These are phyloP conservation scores for Funneliformis mosseae DNA, from an alignment of 192 early-diverging fungal genomes.

Conservation along the genomic window DNA sequence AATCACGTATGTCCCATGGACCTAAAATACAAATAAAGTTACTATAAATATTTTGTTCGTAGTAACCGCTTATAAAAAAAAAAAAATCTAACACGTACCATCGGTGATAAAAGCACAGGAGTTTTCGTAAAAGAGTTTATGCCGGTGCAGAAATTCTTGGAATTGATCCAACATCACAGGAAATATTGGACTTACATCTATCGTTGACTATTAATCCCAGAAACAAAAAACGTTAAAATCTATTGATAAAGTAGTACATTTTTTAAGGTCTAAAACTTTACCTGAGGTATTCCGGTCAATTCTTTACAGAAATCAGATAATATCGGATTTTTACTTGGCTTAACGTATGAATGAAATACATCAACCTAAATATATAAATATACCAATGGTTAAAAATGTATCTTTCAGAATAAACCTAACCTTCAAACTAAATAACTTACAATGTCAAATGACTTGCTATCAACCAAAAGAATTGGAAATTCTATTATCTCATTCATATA, in stretches of 20 bases:
- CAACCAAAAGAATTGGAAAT: slow-evolving; percentile 76
- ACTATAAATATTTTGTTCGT: not conserved
- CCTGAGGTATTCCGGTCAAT: slow-evolving; percentile 82
- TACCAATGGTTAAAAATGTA: slow-evolving; percentile 6
- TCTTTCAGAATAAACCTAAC: not conserved
- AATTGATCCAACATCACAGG: slow-evolving; percentile 40
- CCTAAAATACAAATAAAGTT: slow-evolving; percentile 45
- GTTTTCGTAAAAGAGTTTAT: slow-evolving; percentile 15
- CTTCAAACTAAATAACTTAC: slow-evolving; percentile 41
- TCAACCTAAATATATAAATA: slow-evolving; percentile 50
- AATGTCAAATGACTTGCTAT: slow-evolving; percentile 60
- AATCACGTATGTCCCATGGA: slow-evolving; percentile 83
- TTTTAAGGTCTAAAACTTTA: slow-evolving; percentile 25
- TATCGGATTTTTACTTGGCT: slow-evolving; percentile 65
- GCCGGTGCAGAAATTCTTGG: slow-evolving; percentile 38
- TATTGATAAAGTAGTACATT: not conserved
- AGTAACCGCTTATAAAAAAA: not conserved
- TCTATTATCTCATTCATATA: slow-evolving; percentile 87
- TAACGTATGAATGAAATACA: slow-evolving; percentile 75
- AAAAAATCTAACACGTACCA: not conserved
- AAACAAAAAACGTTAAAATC: slow-evolving; percentile 1
- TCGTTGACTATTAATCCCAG: slow-evolving; percentile 26
- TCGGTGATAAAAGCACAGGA: slow-evolving; percentile 27
- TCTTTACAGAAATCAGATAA: slow-evolving; percentile 74
- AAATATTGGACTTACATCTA: slow-evolving; percentile 44